Evolutionary conservation across 768 basidiomycete genomes (phyloP).

Genomic region (Panellus pusillus): DNA sequence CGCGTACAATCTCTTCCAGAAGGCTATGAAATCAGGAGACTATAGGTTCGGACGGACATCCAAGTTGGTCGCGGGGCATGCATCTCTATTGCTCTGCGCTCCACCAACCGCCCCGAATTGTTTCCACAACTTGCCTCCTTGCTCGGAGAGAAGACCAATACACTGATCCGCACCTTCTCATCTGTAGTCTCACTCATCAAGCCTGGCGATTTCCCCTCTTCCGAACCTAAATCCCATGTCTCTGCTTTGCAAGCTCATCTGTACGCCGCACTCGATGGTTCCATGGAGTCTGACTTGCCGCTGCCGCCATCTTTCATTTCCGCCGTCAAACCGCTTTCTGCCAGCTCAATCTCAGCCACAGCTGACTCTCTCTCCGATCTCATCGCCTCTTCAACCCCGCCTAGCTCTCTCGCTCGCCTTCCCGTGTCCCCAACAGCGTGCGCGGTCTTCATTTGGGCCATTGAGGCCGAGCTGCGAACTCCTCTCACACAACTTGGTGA

Average conservation of each 20-base stretch:
- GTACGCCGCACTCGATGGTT: constrained; percentile 33
- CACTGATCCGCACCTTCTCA: constrained; percentile 57
- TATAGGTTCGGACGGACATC: constrained; percentile 78
- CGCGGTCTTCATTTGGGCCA: constrained; percentile 65
- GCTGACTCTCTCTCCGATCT: constrained; percentile 47
- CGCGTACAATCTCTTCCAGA: constrained; percentile 66
- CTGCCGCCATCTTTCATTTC: constrained; percentile 40
- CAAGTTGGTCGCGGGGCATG: constrained; percentile 66
- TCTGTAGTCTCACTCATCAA: constrained; percentile 53
- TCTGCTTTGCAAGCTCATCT: constrained; percentile 57
- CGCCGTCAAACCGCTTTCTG: constrained; percentile 36
- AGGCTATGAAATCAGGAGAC: constrained; percentile 55
- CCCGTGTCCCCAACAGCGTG: constrained; percentile 56
- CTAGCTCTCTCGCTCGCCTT: constrained; percentile 37
- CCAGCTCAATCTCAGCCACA: constrained; percentile 37
- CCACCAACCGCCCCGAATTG: constrained; percentile 66
- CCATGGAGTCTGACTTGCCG: constrained; percentile 40
- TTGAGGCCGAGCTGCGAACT: constrained; percentile 64
- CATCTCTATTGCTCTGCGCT: constrained; percentile 69
- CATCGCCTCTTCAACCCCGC: constrained; percentile 37
- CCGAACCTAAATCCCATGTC: constrained; percentile 63
- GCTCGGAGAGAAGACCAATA: constrained; percentile 50
- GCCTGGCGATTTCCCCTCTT: constrained; percentile 45
- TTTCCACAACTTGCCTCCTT: constrained; percentile 69
- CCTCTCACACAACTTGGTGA: constrained; percentile 53